Conservation (phyloP, 495 filamentous ascomycete species). For the Penicillium bovifimosum region DNA sequence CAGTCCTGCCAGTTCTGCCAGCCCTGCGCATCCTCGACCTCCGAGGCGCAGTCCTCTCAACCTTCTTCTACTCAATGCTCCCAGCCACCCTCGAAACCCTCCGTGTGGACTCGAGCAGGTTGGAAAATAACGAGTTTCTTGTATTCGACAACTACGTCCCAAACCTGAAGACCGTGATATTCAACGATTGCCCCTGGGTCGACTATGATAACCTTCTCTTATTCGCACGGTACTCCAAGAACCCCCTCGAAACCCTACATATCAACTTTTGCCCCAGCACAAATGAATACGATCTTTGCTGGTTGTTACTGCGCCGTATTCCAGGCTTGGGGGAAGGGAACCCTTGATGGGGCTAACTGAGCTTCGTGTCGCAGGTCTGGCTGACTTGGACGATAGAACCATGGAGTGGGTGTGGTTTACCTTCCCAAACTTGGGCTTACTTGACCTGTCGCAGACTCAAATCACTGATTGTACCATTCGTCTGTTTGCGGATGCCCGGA, state of each 20-base stretch:
- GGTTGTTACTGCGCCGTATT: too few species aligned
- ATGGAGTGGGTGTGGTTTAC: slow-evolving; percentile 9
- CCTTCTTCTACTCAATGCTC: slow-evolving; percentile 13
- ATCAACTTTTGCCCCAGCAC: slow-evolving; percentile 28
- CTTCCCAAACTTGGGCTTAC: slow-evolving; percentile 23
- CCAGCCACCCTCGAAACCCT: slow-evolving; percentile 32
- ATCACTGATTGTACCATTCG: slow-evolving; percentile 36
- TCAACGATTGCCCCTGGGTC: slow-evolving; percentile 28
- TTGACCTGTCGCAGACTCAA: slow-evolving; percentile 32
- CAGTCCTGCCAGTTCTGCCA: too few species aligned
- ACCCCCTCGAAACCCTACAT: slow-evolving; percentile 25
- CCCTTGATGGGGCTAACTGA: slow-evolving; percentile 22
- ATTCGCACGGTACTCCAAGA: slow-evolving; percentile 18
- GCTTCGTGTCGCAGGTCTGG: slow-evolving; percentile 25
- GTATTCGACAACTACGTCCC: too few species aligned
- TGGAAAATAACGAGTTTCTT: too few species aligned
- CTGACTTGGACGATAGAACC: slow-evolving; percentile 19
- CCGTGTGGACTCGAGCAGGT: slow-evolving; percentile 25
- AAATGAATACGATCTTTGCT: not conserved
- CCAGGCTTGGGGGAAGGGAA: not conserved
- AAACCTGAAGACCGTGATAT: slow-evolving; percentile 29
- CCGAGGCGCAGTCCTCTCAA: slow-evolving; percentile 20
- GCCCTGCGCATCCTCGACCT: slow-evolving; percentile 32
- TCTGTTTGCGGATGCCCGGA: slow-evolving; percentile 22
- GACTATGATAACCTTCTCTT: slow-evolving; percentile 7